Conservation (phyloP, 169 alveolate genomes). For the Miamiensis avidus region DNA sequence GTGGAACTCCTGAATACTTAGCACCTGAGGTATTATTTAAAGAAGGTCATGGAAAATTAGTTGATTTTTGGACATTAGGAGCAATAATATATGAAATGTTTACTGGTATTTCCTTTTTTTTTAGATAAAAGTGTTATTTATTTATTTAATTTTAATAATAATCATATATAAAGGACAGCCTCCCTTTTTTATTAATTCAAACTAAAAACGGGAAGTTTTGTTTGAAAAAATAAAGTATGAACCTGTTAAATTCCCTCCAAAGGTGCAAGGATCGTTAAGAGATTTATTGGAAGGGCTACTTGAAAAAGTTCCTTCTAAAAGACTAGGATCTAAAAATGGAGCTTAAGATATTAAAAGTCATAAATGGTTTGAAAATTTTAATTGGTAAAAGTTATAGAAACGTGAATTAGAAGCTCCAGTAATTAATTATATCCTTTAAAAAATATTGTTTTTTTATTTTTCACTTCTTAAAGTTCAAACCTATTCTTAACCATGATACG, state of each 20-base stretch:
- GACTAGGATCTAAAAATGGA: conserved; percentile 58
- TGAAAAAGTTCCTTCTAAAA: conserved; percentile 51
- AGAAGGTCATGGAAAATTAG: conserved; percentile 77
- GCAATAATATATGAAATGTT: conserved; percentile 83
- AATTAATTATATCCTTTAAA: too few relatives aligned
- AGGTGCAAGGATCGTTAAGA: neutral
- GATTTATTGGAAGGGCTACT: conserved; percentile 36
- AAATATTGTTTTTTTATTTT: too few relatives aligned
- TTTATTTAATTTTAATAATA: too few relatives aligned
- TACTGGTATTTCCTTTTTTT: conserved; percentile 3
- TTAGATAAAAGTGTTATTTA: neutral
- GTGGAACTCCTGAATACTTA: conserved; percentile 89
- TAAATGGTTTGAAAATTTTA: conserved; percentile 34
- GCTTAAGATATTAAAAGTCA: conserved; percentile 48
- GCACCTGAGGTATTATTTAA: conserved; percentile 83
- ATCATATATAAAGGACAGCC: conserved; percentile 1
- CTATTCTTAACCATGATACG: neutral
- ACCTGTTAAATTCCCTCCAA: neutral
- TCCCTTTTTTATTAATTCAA: conserved; percentile 21
- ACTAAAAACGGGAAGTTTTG: conserved; percentile 8
- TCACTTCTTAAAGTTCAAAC: neutral
- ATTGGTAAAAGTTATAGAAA: conserved; percentile 13
- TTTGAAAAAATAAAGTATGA: conserved; percentile 8
- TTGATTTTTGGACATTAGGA: conserved; percentile 87
- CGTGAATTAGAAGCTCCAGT: conserved; percentile 31